Percentiles rank a stretch among this genome's conserved stretches.
These are phyloP conservation scores for Babesia gibsoni DNA, from an alignment of 169 alveolate species.

Conservation along the genomic window DNA sequence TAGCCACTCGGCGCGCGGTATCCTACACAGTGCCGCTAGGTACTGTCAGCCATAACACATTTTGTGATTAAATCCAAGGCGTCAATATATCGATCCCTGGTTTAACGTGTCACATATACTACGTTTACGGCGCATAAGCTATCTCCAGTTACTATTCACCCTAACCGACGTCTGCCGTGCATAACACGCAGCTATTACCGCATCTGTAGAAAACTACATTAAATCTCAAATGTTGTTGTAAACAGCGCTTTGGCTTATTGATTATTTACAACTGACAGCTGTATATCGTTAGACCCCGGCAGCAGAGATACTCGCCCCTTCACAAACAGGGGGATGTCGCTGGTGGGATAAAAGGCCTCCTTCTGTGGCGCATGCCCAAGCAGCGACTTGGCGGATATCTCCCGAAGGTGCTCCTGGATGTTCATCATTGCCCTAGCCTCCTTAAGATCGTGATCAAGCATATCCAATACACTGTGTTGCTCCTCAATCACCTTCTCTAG, in stretches of 20 bases:
- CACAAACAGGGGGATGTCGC: slow-evolving; percentile 59
- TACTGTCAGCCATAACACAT: too few species aligned
- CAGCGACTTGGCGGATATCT: slow-evolving; percentile 23
- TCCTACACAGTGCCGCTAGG: too few species aligned
- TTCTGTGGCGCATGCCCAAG: slow-evolving; percentile 37
- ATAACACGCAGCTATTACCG: too few species aligned
- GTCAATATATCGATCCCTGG: too few species aligned
- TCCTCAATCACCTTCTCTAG: slow-evolving; percentile 80
- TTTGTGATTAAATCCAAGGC: too few species aligned
- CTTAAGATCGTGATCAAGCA: slow-evolving; percentile 76
- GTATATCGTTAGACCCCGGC: slow-evolving; percentile 28
- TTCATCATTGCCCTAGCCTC: slow-evolving; percentile 75
- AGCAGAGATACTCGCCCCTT: slow-evolving; percentile 54
- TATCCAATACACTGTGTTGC: slow-evolving; percentile 77
- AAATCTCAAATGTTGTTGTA: neutral
- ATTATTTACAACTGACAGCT: slow-evolving; percentile 38
- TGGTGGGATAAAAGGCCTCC: slow-evolving; percentile 55
- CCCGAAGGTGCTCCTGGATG: slow-evolving; percentile 69
- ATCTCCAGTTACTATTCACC: neutral
- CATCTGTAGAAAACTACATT: neutral
- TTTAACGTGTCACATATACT: too few species aligned
- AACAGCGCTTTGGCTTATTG: neutral
- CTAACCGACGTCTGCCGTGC: neutral
- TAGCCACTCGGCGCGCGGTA: too few species aligned
- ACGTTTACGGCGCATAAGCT: neutral